These are phyloP conservation scores for Tuctoria greenei DNA, from an alignment of 176 grass and related monocot species.

Conservation along the genomic window DNA sequence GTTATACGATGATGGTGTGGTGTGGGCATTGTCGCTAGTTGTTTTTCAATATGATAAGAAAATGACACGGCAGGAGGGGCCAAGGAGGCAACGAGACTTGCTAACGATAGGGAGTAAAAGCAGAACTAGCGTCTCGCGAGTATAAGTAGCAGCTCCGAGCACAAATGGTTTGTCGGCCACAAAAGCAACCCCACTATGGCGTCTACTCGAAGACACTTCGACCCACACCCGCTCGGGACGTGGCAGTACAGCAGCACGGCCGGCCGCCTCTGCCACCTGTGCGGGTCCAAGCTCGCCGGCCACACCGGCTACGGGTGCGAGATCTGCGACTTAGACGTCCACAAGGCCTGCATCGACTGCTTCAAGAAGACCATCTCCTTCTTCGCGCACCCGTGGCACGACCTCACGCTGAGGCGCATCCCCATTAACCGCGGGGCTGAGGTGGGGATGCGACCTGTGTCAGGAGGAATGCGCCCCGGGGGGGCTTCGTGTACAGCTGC, in stretches of 20 bases:
- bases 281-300: background rate
- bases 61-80: too few species aligned
- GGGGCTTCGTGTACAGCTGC: background rate
- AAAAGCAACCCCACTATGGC: too few species aligned
- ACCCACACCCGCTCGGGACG: background rate
- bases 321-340: conserved; percentile 1
- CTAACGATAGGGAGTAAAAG: too few species aligned
- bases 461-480: background rate
- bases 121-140: too few species aligned
- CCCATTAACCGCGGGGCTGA: background rate
- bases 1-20: too few species aligned
- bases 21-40: too few species aligned
- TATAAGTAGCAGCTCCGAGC: too few species aligned
- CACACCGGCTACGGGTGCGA: background rate
- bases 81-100: too few species aligned
- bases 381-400: conserved; percentile 27
- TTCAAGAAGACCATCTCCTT: background rate
- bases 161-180: too few species aligned
- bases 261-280: background rate
- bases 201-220: background rate
- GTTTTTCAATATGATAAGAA: too few species aligned
- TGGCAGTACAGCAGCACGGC: background rate
- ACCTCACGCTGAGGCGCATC: background rate
- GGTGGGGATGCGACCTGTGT: background rate
- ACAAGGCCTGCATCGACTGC: background rate